These are phyloP conservation scores for Mikania micrantha DNA, from an alignment of 129 eudicot genomes.

Conservation along the genomic window DNA sequence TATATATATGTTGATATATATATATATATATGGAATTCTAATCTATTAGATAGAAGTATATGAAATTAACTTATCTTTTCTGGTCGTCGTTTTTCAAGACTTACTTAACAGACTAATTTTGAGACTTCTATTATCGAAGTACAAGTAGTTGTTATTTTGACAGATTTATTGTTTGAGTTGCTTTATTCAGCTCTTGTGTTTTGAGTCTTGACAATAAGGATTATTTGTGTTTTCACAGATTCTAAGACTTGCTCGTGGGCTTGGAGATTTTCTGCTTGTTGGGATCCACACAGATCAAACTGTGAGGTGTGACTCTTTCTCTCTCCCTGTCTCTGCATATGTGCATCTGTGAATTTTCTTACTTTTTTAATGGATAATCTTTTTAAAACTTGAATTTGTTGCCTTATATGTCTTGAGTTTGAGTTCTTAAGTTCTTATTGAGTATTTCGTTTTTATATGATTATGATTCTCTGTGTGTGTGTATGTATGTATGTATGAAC, in stretches of 20 bases:
- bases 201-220: background rate
- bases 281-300: conserved; percentile 98
- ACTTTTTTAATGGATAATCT: background rate
- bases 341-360: background rate
- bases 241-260: conserved; percentile 91
- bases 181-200: background rate
- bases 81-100: background rate
- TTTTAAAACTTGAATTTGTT: background rate
- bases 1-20: background rate
- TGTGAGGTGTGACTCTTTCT: conserved; percentile 54
- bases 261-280: conserved; percentile 96
- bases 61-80: background rate
- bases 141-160: background rate
- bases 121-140: background rate
- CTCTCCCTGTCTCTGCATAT: background rate
- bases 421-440: too few species aligned
- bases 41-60: background rate
- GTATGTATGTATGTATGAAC: background rate
- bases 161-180: background rate
- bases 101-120: background rate
- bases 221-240: conserved; percentile 39
- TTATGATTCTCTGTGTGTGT: background rate
- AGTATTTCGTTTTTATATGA: too few species aligned
- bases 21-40: background rate
- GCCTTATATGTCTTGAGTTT: too few species aligned